A percentile compares a stretch with the other conserved stretches of the same genome.
phyloP scores from a whole-genome alignment of 2,329 filamentous ascomycete genomes.

The Fusarium proliferatum region DNA sequence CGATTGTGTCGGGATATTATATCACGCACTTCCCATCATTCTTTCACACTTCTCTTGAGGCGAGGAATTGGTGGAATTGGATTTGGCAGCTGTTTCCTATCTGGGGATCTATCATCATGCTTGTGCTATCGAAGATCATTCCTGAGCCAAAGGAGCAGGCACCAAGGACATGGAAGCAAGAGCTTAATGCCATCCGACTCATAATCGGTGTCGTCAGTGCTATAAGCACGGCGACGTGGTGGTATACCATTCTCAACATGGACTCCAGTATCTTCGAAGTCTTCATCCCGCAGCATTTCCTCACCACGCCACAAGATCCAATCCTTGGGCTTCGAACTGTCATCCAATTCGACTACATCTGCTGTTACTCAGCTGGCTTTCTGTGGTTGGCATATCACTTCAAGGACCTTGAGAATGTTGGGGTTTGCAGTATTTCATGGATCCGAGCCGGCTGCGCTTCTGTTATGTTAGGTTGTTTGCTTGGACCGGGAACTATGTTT shows the following conservation, averaged over 20 bases:
- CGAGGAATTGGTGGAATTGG: slow-evolving; percentile 47
- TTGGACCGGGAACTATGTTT: slow-evolving; percentile 32
- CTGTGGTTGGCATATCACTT: slow-evolving; percentile 43
- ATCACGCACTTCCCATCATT: slow-evolving; percentile 33
- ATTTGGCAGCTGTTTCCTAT: slow-evolving; percentile 47
- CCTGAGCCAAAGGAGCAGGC: background rate
- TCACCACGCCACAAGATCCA: slow-evolving; percentile 23
- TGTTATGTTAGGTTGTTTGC: background rate
- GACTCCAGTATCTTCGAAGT: slow-evolving; percentile 10
- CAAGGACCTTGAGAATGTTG: slow-evolving; percentile 37
- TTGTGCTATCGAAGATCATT: slow-evolving; percentile 16
- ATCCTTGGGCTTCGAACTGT: slow-evolving; percentile 31
- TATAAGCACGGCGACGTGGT: slow-evolving; percentile 29
- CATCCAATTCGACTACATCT: slow-evolving; percentile 47
- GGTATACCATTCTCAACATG: slow-evolving; percentile 28
- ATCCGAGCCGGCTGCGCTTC: background rate
- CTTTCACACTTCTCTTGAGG: slow-evolving; percentile 37
- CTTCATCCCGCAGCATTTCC: slow-evolving; percentile 42
- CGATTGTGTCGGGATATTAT: slow-evolving; percentile 33
- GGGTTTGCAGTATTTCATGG: slow-evolving; percentile 23
- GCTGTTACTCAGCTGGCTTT: slow-evolving; percentile 26
- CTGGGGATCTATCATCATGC: slow-evolving; percentile 36
- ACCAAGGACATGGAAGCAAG: accelerated
- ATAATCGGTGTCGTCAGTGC: background rate
- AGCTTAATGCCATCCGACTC: background rate